Conservation (phyloP, 768 basidiomycete genomes). For the Dendrothele bispora region DNA sequence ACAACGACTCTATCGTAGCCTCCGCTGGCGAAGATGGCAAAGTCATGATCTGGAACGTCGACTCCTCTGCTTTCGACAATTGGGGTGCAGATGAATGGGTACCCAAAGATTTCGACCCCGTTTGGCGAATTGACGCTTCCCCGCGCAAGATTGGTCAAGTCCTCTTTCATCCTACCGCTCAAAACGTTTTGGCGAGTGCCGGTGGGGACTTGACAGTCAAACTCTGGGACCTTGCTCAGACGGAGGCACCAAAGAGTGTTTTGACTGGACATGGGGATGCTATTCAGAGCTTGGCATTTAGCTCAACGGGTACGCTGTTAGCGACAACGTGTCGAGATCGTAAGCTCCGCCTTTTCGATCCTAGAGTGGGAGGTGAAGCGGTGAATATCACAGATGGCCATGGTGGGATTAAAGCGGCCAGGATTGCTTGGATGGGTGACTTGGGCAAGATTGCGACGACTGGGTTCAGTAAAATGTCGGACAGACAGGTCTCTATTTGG, state of each 20-base stretch:
- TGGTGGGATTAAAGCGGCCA: slow-evolving; percentile 88
- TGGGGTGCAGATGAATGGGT: slow-evolving; percentile 87
- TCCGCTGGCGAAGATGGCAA: slow-evolving; percentile 96
- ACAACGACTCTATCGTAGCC: slow-evolving; percentile 87
- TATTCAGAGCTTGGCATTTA: slow-evolving; percentile 85
- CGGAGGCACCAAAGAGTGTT: slow-evolving; percentile 60
- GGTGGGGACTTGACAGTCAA: slow-evolving; percentile 85
- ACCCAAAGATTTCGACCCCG: slow-evolving; percentile 81
- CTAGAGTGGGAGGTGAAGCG: slow-evolving; percentile 79
- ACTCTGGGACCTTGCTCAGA: slow-evolving; percentile 85
- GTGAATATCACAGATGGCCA: slow-evolving; percentile 86
- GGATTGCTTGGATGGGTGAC: slow-evolving; percentile 91
- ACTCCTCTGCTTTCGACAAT: slow-evolving; percentile 64
- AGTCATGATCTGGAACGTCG: slow-evolving; percentile 88
- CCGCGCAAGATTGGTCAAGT: slow-evolving; percentile 93
- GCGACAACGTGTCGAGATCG: slow-evolving; percentile 92
- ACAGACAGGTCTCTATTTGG: slow-evolving; percentile 90
- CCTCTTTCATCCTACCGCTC: slow-evolving; percentile 88
- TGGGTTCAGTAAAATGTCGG: slow-evolving; percentile 96
- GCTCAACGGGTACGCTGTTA: slow-evolving; percentile 74
- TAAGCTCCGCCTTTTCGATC: slow-evolving; percentile 90
- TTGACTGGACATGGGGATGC: slow-evolving; percentile 82
- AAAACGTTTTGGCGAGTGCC: slow-evolving; percentile 79
- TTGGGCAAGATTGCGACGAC: slow-evolving; percentile 89
- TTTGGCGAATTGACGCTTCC: slow-evolving; percentile 75